Evolutionary conservation across 805 yeast genomes (phyloP).

Genomic region (Zygoascus tannicola): DNA sequence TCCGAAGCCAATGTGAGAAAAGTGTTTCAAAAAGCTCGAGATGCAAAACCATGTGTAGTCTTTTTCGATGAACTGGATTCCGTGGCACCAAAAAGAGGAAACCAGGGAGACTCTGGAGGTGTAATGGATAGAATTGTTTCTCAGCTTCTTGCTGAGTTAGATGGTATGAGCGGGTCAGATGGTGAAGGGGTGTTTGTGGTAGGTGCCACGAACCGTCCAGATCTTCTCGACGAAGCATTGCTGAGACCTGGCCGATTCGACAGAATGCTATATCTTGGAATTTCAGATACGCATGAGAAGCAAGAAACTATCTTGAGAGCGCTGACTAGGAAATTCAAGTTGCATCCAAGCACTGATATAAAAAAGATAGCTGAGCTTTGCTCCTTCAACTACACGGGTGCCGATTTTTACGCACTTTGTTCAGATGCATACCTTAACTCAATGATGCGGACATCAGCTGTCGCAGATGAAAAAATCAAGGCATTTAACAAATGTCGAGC

Average conservation of each 20-base stretch:
- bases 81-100: constrained; percentile 97
- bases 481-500: constrained; percentile 38
- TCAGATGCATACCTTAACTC: constrained; percentile 95
- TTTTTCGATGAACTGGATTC: constrained; percentile 97
- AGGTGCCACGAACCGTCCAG: constrained; percentile 98
- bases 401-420: constrained; percentile 93
- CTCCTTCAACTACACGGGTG: constrained; percentile 92
- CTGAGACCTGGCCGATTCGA: constrained; percentile 93
- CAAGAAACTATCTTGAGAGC: constrained; percentile 83
- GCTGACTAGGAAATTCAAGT: constrained; percentile 61
- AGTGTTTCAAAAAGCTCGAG: constrained; percentile 89
- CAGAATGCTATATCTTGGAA: constrained; percentile 87
- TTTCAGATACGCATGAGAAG: constrained; percentile 82
- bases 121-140: constrained; percentile 98
- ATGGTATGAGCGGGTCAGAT: constrained; percentile 82
- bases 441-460: constrained; percentile 80
- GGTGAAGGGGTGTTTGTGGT: constrained; percentile 93
- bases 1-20: constrained; percentile 94
- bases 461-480: constrained; percentile 58
- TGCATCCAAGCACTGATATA: constrained; percentile 54
- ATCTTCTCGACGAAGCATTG: constrained; percentile 85
- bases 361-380: constrained; percentile 53
- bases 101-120: constrained; percentile 98
- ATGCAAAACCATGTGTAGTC: constrained; percentile 95
- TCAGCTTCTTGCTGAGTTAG: constrained; percentile 86